Percentiles rank a stretch among this genome's conserved stretches.
Evolutionary conservation across 2,329 filamentous ascomycete species (phyloP).

Genomic region (Cryphonectria japonica): DNA sequence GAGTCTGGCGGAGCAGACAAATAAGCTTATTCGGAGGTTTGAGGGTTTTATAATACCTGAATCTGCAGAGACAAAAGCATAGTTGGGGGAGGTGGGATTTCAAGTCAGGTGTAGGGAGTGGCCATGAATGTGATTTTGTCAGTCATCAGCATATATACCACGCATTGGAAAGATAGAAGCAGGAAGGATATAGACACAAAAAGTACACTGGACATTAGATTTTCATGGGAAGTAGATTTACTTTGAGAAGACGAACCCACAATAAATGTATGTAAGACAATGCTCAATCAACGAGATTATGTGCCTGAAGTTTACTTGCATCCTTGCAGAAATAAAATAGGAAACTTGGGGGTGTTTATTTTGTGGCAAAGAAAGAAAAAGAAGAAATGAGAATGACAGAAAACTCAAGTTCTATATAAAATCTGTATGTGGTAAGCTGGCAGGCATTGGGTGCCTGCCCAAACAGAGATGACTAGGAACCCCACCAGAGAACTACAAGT

Average conservation of each 20-base stretch:
- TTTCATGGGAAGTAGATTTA: not conserved
- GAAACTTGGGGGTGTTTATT: too few relatives aligned
- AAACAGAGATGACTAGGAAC: constrained; percentile 3
- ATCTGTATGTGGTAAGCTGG: not conserved
- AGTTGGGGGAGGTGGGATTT: not conserved
- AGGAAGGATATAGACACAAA: not conserved
- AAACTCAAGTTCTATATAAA: not conserved
- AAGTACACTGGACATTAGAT: not conserved
- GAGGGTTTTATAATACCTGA: constrained; percentile 50
- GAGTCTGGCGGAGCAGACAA: constrained; percentile 93
- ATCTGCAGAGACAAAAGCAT: constrained; percentile 21
- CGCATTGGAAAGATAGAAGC: constrained; percentile 6
- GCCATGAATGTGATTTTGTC: not conserved
- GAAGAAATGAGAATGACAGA: too few relatives aligned
- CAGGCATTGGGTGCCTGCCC: constrained; percentile 14
- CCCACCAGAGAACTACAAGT: constrained; percentile 13
- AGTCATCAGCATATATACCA: constrained; percentile 22
- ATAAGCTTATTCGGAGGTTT: constrained; percentile 82
- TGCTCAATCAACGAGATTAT: not conserved
- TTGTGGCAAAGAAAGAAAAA: not conserved
- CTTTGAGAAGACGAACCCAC: not conserved
- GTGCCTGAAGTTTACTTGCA: not conserved
- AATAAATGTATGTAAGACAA: not conserved
- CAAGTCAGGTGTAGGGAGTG: not conserved
- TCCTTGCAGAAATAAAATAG: not conserved